Percentiles rank a stretch among this genome's conserved stretches.
These are phyloP conservation scores for Linnemannia schmuckeri DNA, from an alignment of 192 early-diverging fungal species.

Conservation along the genomic window DNA sequence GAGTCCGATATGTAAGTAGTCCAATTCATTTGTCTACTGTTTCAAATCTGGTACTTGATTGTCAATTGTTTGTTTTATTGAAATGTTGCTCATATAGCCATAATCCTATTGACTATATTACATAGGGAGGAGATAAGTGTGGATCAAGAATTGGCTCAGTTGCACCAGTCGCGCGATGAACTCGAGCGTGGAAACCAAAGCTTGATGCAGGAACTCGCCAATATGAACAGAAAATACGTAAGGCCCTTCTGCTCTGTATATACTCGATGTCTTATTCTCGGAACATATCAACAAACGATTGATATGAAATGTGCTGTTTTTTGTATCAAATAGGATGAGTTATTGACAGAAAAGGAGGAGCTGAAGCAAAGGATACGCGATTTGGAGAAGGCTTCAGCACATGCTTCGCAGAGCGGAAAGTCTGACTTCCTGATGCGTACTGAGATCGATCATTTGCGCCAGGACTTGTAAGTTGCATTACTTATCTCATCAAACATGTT, in stretches of 20 bases:
- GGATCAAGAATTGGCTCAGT: slow-evolving; percentile 43
- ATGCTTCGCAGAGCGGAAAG: slow-evolving; percentile 80
- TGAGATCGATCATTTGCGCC: slow-evolving; percentile 90
- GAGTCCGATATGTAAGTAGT: slow-evolving; percentile 42
- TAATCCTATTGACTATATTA: not conserved
- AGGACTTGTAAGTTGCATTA: slow-evolving; percentile 76
- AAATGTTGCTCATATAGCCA: not conserved
- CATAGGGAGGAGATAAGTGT: slow-evolving; percentile 43
- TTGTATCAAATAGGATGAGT: slow-evolving; percentile 71
- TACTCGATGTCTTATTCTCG: not conserved
- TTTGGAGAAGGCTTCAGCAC: slow-evolving; percentile 79
- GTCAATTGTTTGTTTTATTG: not conserved
- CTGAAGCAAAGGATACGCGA: slow-evolving; percentile 81
- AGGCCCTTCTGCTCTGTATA: not conserved
- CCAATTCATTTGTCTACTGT: not conserved
- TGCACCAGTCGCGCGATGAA: slow-evolving; percentile 45
- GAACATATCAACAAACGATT: not conserved
- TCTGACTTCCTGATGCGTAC: slow-evolving; percentile 86
- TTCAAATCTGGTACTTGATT: not conserved
- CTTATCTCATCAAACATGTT: not conserved
- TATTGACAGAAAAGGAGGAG: slow-evolving; percentile 80
- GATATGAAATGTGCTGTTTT: not conserved
- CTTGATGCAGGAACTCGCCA: slow-evolving; percentile 29
- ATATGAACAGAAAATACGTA: slow-evolving; percentile 57
- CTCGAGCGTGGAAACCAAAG: slow-evolving; percentile 51